These are phyloP conservation scores for Polygonum aviculare DNA, from an alignment of 148 eudicot species.

Conservation along the genomic window DNA sequence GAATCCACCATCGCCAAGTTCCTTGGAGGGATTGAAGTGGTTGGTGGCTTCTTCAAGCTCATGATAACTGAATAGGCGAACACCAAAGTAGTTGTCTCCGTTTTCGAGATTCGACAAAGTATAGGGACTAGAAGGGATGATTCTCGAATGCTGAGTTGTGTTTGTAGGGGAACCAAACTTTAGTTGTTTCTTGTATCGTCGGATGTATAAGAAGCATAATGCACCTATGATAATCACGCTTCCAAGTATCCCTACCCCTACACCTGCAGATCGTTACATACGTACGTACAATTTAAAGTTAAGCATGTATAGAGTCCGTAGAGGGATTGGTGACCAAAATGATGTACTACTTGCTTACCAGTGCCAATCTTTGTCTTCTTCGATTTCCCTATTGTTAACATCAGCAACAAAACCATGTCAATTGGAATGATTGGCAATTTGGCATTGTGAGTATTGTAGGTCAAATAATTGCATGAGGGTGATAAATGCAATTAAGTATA, in stretches of 20 bases:
- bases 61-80: slow-evolving; percentile 33
- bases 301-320: neutral
- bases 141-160: neutral
- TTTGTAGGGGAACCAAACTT: neutral
- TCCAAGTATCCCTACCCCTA: neutral
- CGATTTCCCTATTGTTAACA: neutral
- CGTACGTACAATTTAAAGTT: neutral
- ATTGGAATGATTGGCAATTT: too few species aligned
- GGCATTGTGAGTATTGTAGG: too few species aligned
- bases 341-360: neutral
- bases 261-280: neutral
- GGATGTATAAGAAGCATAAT: neutral
- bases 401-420: neutral
- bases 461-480: too few species aligned
- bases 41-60: slow-evolving; percentile 56
- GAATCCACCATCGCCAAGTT: slow-evolving; percentile 76
- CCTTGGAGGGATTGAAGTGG: slow-evolving; percentile 33
- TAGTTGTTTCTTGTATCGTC: slow-evolving; percentile 1
- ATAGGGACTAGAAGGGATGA: neutral
- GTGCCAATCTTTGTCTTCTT: neutral
- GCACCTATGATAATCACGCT: neutral
- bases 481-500: too few species aligned
- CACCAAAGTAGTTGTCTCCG: slow-evolving; percentile 22
- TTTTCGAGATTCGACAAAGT: neutral
- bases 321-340: neutral